A percentile compares a stretch with the other conserved stretches of the same genome.
Evolutionary conservation across 2,329 filamentous ascomycete species (phyloP).

Genomic region (Ceratocystis cacaofunesta): DNA sequence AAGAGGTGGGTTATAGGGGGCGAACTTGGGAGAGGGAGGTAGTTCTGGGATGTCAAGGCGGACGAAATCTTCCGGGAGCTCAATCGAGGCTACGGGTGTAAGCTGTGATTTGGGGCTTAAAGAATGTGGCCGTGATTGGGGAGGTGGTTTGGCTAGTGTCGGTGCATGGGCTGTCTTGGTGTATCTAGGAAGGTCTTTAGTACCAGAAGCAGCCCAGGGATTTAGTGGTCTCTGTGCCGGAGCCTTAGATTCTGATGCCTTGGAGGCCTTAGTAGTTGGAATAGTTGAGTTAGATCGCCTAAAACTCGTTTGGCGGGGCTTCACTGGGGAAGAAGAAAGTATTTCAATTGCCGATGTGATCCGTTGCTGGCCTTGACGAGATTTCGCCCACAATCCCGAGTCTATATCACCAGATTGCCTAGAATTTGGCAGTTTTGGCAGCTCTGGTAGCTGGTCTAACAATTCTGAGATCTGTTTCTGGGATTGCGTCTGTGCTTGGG

Average conservation of each 20-base stretch:
- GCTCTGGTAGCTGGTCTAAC: neutral
- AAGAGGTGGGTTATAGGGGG: neutral
- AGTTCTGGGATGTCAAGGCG: constrained; percentile 3
- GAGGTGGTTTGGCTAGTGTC: neutral
- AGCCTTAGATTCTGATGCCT: neutral
- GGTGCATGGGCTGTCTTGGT: constrained; percentile 5
- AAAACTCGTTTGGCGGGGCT: neutral
- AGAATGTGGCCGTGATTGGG: neutral
- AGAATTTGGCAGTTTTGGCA: neutral
- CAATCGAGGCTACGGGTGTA: neutral
- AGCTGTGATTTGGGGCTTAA: neutral
- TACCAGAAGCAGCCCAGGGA: constrained; percentile 7
- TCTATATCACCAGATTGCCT: neutral
- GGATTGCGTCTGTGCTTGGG: neutral
- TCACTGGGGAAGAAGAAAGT: neutral
- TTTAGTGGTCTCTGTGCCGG: neutral
- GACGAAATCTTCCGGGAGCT: neutral
- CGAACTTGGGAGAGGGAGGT: neutral
- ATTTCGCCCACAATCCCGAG: neutral
- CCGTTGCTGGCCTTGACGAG: neutral
- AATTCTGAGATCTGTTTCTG: neutral
- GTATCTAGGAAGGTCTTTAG: neutral
- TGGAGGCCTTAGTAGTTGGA: neutral
- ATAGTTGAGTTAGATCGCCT: neutral
- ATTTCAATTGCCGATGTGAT: neutral